Conservation (phyloP, 257 asterid genomes). For the Solanum chaucha region DNA sequence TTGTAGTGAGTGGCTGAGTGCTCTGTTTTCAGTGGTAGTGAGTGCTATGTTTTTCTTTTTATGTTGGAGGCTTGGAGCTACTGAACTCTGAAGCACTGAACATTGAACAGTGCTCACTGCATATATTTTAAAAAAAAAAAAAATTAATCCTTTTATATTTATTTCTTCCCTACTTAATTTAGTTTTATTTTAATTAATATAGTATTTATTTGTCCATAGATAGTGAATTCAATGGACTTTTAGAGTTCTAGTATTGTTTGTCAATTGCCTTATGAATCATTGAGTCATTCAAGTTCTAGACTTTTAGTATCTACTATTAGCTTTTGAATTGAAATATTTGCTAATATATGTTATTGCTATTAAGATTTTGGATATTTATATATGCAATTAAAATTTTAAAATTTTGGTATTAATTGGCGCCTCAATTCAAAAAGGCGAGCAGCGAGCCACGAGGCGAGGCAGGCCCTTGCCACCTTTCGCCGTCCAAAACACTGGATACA, state of each 20-base stretch:
- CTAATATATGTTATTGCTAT: not conserved
- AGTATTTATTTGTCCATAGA: not conserved
- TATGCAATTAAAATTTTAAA: not conserved
- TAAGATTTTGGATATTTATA: not conserved
- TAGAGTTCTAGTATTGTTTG: not conserved
- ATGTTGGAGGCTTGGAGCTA: not conserved
- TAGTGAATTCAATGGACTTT: not conserved
- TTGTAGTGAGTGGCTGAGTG: not conserved
- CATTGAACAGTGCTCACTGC: not conserved
- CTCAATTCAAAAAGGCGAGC: not conserved
- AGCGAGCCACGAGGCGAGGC: fast-evolving
- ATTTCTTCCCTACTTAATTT: not conserved
- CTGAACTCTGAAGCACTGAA: not conserved
- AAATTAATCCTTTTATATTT: not conserved
- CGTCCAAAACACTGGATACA: not conserved
- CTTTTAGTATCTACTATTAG: not conserved
- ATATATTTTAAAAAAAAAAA: too few species aligned
- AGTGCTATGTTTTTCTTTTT: not conserved
- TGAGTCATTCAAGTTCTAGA: not conserved
- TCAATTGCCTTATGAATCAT: not conserved
- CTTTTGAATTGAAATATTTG: not conserved
- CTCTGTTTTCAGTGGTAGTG: too few species aligned
- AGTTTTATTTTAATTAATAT: not conserved
- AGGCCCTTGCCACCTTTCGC: not conserved
- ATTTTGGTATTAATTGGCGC: not conserved